Evolutionary conservation across 2,329 filamentous ascomycete genomes (phyloP), one percentile per base, ranked within the genome.

Genomic region (Fusarium nygamai): DNA sequence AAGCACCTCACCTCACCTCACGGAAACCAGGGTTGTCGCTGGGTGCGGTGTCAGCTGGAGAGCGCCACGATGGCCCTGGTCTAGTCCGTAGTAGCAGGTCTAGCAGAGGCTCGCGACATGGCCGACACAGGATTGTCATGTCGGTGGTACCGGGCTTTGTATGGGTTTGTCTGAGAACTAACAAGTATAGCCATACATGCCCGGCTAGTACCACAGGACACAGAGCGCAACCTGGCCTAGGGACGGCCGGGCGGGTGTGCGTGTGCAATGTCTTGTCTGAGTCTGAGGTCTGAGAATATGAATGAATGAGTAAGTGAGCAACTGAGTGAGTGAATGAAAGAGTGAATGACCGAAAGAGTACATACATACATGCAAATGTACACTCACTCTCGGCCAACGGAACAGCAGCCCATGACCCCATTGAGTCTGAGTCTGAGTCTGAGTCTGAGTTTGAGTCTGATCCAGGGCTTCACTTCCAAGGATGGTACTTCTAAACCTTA

Each of bases 1-100:
- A 73, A 73, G 71, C 71, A 73, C 71, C 65, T 67, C 64, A 67
- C 64, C 72, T 72, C 71, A 73, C 71, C 57, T 67, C 64, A 68
- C 64, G 65, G 48, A 72, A 74, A 64, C 71, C 58, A 47, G 71
- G 71, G 71, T 74, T 31, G 62, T 73, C 71, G 62, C 67, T 73
- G 69, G 60, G 69, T 72, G 67, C 60, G 67, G 74, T 78, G 76
- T 78, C 77, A 78, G 77, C 77, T 78, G 76, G 75, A 76, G 61
- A 62, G 73, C 77, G 77, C 77, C 77, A 78, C 77, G 70, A 74
- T 64, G 65, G 72, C 76, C 77, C 75, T 76, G 68, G 76, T 70
- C 73, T 74, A 76, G 67, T 70, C 51, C 47, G 27, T 53, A 54
- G 33, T 46, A 46, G 74, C 60, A 73, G 64, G 67, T 72, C 63